These are phyloP conservation scores for Chlorella ohadii DNA, from an alignment of 139 green algal species.

Conservation along the genomic window DNA sequence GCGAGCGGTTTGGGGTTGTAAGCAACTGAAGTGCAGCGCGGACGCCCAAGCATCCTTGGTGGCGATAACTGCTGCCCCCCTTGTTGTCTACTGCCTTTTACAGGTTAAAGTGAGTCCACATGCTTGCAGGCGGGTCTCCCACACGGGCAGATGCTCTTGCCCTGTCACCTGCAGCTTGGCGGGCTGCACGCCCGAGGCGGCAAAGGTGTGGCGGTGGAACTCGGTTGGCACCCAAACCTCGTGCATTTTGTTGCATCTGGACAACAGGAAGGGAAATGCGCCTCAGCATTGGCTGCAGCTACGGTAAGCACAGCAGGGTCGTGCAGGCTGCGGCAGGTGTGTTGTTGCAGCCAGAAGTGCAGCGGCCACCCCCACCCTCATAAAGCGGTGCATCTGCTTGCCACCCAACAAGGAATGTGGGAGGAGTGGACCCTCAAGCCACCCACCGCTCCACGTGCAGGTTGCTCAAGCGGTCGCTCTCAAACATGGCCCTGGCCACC, in stretches of 20 bases:
- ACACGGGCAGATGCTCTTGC: too few relatives aligned
- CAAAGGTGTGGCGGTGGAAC: conserved; percentile 61
- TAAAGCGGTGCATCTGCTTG: background rate
- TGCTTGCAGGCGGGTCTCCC: too few relatives aligned
- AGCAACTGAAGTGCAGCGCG: background rate
- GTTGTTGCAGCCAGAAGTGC: too few relatives aligned
- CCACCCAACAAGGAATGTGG: too few relatives aligned
- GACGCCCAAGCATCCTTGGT: too few relatives aligned
- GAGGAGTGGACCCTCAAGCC: background rate
- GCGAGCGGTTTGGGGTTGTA: background rate
- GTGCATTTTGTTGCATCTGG: conserved; percentile 62
- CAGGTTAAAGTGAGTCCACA: too few relatives aligned
- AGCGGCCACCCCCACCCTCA: background rate
- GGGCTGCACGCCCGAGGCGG: conserved; percentile 7
- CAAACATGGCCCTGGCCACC: conserved; percentile 75
- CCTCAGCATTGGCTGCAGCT: too few relatives aligned
- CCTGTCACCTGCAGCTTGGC: conserved; percentile 27
- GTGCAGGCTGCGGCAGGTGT: too few relatives aligned
- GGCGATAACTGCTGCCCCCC: too few relatives aligned
- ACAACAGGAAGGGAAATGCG: background rate
- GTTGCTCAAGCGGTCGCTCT: conserved; percentile 54
- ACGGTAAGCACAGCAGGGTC: background rate
- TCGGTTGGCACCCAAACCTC: conserved; percentile 74
- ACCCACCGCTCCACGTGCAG: conserved; percentile 47
- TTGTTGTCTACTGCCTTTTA: too few relatives aligned